phyloP scores from a whole-genome alignment of 768 basidiomycete genomes.

The Pleurotus pulmonarius region DNA sequence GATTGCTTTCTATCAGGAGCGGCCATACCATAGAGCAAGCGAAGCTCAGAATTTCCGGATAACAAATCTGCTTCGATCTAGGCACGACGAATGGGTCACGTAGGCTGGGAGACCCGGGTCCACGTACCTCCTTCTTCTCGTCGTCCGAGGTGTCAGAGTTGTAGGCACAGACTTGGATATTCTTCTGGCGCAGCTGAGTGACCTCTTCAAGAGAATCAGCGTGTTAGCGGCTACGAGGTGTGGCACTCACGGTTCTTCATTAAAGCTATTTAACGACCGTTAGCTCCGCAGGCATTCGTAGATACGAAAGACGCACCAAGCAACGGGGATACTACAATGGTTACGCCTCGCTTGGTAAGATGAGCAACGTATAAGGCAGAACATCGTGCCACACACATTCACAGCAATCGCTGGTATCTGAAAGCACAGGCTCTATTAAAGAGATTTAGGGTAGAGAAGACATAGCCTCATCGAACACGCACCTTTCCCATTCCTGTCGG shows the following conservation, averaged over 20 bases:
- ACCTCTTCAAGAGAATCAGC: slow-evolving; percentile 45
- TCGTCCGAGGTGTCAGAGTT: slow-evolving; percentile 58
- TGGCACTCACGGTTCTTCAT: slow-evolving; percentile 71
- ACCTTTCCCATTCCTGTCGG: slow-evolving; percentile 93
- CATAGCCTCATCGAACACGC: background rate
- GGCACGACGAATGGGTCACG: background rate
- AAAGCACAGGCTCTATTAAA: slow-evolving; percentile 71
- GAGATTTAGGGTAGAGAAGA: background rate
- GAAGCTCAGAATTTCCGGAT: slow-evolving; percentile 44
- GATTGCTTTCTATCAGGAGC: background rate
- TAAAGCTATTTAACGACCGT: slow-evolving; percentile 42
- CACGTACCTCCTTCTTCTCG: slow-evolving; percentile 53
- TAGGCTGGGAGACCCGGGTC: background rate
- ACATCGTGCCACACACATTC: slow-evolving; percentile 33
- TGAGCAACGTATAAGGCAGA: no score
- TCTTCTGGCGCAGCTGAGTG: slow-evolving; percentile 47
- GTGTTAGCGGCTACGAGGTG: background rate
- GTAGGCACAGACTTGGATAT: slow-evolving; percentile 56
- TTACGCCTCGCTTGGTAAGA: slow-evolving; percentile 53
- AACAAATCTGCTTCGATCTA: slow-evolving; percentile 63
- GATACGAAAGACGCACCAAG: slow-evolving; percentile 43
- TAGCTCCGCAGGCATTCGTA: no score
- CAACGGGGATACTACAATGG: slow-evolving; percentile 75
- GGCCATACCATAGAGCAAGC: slow-evolving; percentile 66
- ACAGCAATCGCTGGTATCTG: slow-evolving; percentile 76